A percentile compares a stretch with the other conserved stretches of the same genome.
These are phyloP conservation scores for Salvia sclarea DNA, from an alignment of 305 asterid genomes.

Conservation along the genomic window DNA sequence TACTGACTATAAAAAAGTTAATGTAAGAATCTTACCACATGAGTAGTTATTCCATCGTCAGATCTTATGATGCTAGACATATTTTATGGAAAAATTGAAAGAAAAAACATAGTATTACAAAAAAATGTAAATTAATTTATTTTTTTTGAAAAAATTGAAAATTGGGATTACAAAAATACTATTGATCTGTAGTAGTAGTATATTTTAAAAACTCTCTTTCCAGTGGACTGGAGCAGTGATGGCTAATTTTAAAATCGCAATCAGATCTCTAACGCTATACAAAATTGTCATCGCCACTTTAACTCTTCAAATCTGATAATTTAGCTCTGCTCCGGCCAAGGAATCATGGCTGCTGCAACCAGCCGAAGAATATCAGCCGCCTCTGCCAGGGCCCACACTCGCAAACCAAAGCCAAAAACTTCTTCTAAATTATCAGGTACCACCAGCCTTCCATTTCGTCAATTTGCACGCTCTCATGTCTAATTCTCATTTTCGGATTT, in stretches of 20 bases:
- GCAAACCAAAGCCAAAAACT: conserved; percentile 53
- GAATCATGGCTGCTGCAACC: conserved; percentile 64
- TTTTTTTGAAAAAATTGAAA: too few species aligned
- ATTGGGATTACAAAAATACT: too few species aligned
- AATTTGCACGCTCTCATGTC: neutral
- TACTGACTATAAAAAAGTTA: too few species aligned
- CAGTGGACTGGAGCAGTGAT: neutral
- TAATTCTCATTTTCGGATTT: neutral
- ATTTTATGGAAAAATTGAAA: too few species aligned
- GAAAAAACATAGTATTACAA: too few species aligned
- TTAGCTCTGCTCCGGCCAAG: neutral
- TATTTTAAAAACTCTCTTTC: too few species aligned
- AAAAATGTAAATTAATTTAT: too few species aligned
- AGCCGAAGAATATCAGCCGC: conserved; percentile 74
- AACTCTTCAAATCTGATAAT: neutral
- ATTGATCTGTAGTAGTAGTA: too few species aligned
- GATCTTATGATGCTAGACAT: too few species aligned
- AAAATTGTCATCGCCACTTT: neutral
- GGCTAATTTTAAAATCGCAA: neutral
- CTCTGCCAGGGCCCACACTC: conserved; percentile 86
- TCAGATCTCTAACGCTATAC: neutral
- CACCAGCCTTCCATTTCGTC: neutral
- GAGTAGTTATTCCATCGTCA: too few species aligned
- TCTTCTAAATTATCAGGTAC: conserved; percentile 47
- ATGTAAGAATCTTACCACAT: too few species aligned